These are phyloP conservation scores for Acanthamoeba lenticulata DNA, from an alignment of 208 protist genomes.

Conservation along the genomic window DNA sequence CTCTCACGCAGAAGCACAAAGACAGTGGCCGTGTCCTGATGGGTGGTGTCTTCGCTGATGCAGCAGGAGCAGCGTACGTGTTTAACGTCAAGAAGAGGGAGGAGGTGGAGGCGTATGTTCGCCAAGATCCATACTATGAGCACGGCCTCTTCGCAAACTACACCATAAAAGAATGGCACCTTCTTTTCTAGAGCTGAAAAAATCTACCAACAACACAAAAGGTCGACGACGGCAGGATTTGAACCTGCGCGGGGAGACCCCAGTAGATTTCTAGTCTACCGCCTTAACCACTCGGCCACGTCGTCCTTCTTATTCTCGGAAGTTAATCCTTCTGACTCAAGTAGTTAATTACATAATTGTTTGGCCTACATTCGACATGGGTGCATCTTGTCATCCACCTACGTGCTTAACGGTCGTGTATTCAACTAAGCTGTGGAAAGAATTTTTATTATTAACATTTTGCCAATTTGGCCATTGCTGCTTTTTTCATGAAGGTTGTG, in stretches of 20 bases:
- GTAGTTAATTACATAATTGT: too few species aligned
- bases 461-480: background rate
- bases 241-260: background rate
- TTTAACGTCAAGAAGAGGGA: background rate
- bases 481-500: slow-evolving; percentile 28
- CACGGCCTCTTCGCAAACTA: background rate
- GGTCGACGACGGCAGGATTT: background rate
- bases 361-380: too few species aligned
- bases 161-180: background rate
- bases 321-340: too few species aligned
- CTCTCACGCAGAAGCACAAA: background rate
- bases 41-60: background rate
- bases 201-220: background rate
- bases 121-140: background rate
- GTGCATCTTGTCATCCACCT: too few species aligned
- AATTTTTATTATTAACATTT: too few species aligned
- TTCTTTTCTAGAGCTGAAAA: too few species aligned
- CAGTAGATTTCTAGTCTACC: background rate
- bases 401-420: too few species aligned
- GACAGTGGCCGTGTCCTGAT: background rate
- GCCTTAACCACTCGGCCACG: background rate
- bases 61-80: background rate
- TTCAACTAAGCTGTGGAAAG: too few species aligned
- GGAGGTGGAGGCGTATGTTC: background rate
- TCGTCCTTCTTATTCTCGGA: too few species aligned